Evolutionary conservation across 192 early-diverging fungal genomes (phyloP).

Genomic region (Backusella morwellensis): DNA sequence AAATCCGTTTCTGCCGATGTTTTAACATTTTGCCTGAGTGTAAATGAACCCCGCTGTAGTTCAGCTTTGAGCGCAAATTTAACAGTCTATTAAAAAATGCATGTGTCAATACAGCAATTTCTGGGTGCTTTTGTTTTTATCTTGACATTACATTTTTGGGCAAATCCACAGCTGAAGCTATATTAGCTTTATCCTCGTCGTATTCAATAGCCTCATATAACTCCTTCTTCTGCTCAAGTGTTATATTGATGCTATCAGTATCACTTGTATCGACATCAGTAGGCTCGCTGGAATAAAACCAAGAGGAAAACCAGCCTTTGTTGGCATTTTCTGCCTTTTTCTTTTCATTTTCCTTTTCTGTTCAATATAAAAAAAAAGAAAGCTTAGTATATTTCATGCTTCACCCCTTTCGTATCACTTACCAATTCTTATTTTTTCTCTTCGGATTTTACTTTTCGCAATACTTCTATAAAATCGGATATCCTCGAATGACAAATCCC

Average conservation of each 20-base stretch:
- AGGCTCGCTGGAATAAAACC: slow-evolving; percentile 24
- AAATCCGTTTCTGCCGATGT: slow-evolving; percentile 32
- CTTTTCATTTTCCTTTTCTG: slow-evolving; percentile 30
- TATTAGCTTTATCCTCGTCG: slow-evolving; percentile 60
- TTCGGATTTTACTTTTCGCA: slow-evolving; percentile 59
- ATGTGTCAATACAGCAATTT: neutral
- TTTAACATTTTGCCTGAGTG: slow-evolving; percentile 57
- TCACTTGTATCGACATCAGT: neutral
- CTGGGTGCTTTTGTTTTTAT: neutral
- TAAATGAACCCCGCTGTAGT: slow-evolving; percentile 76
- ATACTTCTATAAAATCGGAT: slow-evolving; percentile 71
- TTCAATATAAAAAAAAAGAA: neutral
- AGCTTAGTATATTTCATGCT: neutral
- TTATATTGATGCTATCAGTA: slow-evolving; percentile 34
- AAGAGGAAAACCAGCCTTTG: slow-evolving; percentile 40
- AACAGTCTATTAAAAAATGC: slow-evolving; percentile 49
- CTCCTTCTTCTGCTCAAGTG: slow-evolving; percentile 73
- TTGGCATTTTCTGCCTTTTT: slow-evolving; percentile 41
- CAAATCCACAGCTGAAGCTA: slow-evolving; percentile 50
- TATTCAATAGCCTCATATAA: slow-evolving; percentile 85
- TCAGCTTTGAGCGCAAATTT: slow-evolving; percentile 58
- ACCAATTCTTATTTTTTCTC: slow-evolving; percentile 53
- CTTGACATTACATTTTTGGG: slow-evolving; percentile 56
- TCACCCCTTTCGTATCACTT: neutral
- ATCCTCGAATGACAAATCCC: slow-evolving; percentile 70